Percentiles rank a stretch among this genome's conserved stretches.
phyloP scores from a whole-genome alignment of 768 basidiomycete genomes.

The Trichaptum fuscoviolaceum region DNA sequence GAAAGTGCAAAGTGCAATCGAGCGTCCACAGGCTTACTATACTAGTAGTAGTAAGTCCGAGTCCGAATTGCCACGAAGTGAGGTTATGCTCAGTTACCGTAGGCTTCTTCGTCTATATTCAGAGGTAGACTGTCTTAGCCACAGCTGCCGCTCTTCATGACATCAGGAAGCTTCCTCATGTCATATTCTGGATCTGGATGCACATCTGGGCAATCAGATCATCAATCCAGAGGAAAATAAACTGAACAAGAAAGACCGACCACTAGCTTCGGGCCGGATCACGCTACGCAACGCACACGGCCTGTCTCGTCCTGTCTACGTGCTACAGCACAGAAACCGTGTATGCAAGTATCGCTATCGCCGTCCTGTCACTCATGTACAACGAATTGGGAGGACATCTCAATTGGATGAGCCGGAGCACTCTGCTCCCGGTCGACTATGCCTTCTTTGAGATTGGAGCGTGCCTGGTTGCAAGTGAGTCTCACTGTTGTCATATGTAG shows the following conservation, averaged over 20 bases:
- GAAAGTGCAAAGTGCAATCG: too few species aligned
- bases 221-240: slow-evolving; percentile 37
- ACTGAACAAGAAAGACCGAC: slow-evolving; percentile 40
- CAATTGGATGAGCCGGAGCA: not conserved
- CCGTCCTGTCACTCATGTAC: slow-evolving; percentile 11
- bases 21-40: too few species aligned
- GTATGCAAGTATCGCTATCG: slow-evolving; percentile 29
- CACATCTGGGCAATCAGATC: slow-evolving; percentile 44
- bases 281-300: slow-evolving; percentile 26
- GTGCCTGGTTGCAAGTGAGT: not conserved
- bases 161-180: not conserved
- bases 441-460: not conserved
- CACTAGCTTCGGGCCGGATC: slow-evolving; percentile 40
- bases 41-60: too few species aligned
- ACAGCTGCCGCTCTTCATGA: slow-evolving; percentile 13
- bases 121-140: slow-evolving; percentile 14
- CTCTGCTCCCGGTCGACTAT: not conserved
- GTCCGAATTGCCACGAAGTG: too few species aligned
- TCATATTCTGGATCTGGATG: slow-evolving; percentile 36
- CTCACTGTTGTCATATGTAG: not conserved
- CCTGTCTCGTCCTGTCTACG: slow-evolving; percentile 31
- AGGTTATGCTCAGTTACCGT: too few species aligned
- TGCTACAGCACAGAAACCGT: slow-evolving; percentile 27
- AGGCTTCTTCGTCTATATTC: too few species aligned
- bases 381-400: not conserved